Conservation (phyloP, 371 early-diverging fungal species). For the Coemansia sp. region DNA sequence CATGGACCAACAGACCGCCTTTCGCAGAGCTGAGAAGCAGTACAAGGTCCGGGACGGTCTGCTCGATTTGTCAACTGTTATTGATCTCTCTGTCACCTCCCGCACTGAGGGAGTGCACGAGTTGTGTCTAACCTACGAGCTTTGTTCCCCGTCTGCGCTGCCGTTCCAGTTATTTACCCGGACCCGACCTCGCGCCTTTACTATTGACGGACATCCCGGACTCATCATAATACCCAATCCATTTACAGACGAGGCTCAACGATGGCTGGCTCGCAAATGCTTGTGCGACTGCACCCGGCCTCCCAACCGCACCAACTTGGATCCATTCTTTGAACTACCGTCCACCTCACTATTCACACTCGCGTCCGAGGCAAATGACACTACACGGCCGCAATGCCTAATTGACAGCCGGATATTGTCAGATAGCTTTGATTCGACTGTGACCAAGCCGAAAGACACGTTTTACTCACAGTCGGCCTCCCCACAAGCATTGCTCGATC, state of each 20-base stretch:
- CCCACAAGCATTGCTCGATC: slow-evolving; percentile 32
- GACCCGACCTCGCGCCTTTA: slow-evolving; percentile 16
- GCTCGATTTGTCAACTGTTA: slow-evolving; percentile 58
- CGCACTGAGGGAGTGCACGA: slow-evolving; percentile 43
- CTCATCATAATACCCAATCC: slow-evolving; percentile 74
- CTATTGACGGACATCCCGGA: slow-evolving; percentile 52
- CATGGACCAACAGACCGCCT: slow-evolving; percentile 56
- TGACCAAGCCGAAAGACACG: slow-evolving; percentile 45
- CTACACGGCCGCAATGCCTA: background rate
- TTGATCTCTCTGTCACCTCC: slow-evolving; percentile 55
- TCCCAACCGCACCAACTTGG: slow-evolving; percentile 81
- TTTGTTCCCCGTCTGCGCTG: slow-evolving; percentile 20
- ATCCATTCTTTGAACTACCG: slow-evolving; percentile 75
- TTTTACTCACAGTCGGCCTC: slow-evolving; percentile 33
- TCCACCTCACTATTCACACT: slow-evolving; percentile 60
- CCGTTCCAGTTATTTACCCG: slow-evolving; percentile 17
- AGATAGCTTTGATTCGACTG: slow-evolving; percentile 1
- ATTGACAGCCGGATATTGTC: background rate
- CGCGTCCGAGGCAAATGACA: background rate
- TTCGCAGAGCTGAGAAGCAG: slow-evolving; percentile 72
- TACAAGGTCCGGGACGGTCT: slow-evolving; percentile 63
- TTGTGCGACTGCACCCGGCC: slow-evolving; percentile 64
- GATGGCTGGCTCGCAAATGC: slow-evolving; percentile 61
- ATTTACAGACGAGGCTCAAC: slow-evolving; percentile 68
- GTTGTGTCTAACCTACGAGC: slow-evolving; percentile 18